A percentile compares a stretch with the other conserved stretches of the same genome.
These are phyloP conservation scores for Penicillium goetzii DNA, from an alignment of 495 filamentous ascomycete species.

Conservation along the genomic window DNA sequence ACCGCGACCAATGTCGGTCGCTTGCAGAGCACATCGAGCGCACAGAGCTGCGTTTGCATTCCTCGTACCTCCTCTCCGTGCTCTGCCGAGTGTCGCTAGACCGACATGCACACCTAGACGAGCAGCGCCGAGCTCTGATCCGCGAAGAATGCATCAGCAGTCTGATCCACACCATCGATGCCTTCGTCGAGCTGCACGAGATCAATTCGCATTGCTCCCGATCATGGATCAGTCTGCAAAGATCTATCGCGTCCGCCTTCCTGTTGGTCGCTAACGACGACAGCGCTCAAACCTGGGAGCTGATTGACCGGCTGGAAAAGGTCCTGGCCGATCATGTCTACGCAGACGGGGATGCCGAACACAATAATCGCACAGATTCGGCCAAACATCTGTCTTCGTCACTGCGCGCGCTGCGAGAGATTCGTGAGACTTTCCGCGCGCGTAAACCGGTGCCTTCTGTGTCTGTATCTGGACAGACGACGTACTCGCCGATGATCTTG, in stretches of 20 bases:
- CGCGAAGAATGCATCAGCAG: conserved; percentile 50
- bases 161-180: conserved; percentile 47
- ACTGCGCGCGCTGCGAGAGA: conserved; percentile 44
- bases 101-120: conserved; percentile 42
- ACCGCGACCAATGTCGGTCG: conserved; percentile 49
- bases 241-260: conserved; percentile 52
- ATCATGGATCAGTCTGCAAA: conserved; percentile 53
- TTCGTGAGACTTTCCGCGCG: conserved; percentile 42
- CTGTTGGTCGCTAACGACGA: conserved; percentile 49
- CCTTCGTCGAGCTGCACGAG: conserved; percentile 51
- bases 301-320: conserved; percentile 44
- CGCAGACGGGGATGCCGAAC: conserved; percentile 36
- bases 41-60: conserved; percentile 59
- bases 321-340: conserved; percentile 49
- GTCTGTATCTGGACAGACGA: conserved; percentile 9
- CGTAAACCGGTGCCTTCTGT: conserved; percentile 15
- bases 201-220: conserved; percentile 47
- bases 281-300: conserved; percentile 39
- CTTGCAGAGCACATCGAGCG: conserved; percentile 58
- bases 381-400: conserved; percentile 47
- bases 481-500: conserved; percentile 27
- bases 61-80: conserved; percentile 61
- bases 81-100: conserved; percentile 61
- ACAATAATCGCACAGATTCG: conserved; percentile 43
- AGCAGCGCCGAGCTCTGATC: conserved; percentile 40